Base-by-base conservation (phyloP, 306 rosid species). In the Cucumis hystrix region DNA sequence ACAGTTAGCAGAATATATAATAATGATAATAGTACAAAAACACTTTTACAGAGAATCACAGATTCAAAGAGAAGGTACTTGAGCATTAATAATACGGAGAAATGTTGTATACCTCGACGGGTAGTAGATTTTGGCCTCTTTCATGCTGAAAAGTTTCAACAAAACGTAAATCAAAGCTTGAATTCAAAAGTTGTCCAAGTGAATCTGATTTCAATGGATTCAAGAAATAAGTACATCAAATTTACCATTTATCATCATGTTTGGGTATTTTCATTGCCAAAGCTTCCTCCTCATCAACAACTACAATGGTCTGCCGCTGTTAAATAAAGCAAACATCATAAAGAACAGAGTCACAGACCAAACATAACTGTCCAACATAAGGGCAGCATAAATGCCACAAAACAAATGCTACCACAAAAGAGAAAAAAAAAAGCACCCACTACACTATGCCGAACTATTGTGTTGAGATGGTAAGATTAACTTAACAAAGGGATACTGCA, bases 261-360 rank as follows among this genome's bases (percentile, higher is more conserved):
- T 89, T 90, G 72, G 84, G 79, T 70, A 78, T 62, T 80, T 89
- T 89, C 37, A 25, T 59, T 68, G 69, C 21, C 69, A 60, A 72
- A 68, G 89, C 80, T 52, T 84, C 93, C 25, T 91, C 97, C 58
- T 92, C 98, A 35, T 88, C 97, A 83, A 83, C 88, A 56, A 90
- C 90, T 81, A 89, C 91, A 88, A 95, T 84, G 64, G 92, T 87
- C 51, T 76, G 82, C 79, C 79, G 89, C 92, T 95, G 84, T 82
- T 21, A 69, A 6, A 80, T 33, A 66, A 74, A 62, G 28, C 65
- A 66, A 78, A 43, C 23, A 39, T 23, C 54, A 15, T 23, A 40
- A 77, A 60, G 45, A 62, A 57, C 10, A 23, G 49, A 72, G 15
- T 6, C 37, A 33, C 37, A 4, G 37, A 33, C 37, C 37, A 52